These are phyloP conservation scores for Auricularia auricula-judae DNA, from an alignment of 768 basidiomycete genomes.

Conservation along the genomic window DNA sequence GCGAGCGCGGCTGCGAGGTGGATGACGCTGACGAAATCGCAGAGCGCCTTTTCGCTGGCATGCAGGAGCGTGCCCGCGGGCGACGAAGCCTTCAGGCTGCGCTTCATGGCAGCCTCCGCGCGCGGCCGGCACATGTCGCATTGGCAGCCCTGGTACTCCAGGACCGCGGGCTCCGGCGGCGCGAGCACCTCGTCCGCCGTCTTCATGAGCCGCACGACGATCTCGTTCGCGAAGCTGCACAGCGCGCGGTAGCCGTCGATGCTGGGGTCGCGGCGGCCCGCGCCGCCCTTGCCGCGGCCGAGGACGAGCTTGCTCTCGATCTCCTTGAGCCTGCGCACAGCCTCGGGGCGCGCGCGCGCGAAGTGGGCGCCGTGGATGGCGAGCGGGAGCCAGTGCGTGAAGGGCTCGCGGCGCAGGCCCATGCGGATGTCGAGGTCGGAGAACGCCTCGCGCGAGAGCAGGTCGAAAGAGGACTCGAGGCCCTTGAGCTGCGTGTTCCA, in stretches of 20 bases:
- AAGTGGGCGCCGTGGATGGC: background rate
- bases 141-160: background rate
- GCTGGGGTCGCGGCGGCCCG: background rate
- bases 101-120: background rate
- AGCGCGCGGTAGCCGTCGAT: slow-evolving; percentile 1
- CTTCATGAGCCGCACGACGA: background rate
- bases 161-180: background rate
- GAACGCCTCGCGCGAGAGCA: background rate
- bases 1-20: background rate
- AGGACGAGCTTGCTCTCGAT: background rate
- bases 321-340: background rate
- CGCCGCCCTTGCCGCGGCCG: background rate
- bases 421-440: background rate
- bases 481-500: background rate
- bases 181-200: background rate
- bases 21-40: background rate
- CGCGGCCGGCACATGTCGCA: background rate
- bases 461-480: slow-evolving; percentile 1
- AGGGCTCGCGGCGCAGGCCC: background rate
- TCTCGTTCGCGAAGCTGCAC: slow-evolving; percentile 1
- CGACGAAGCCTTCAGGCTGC: background rate
- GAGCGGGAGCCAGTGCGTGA: slow-evolving; percentile 2
- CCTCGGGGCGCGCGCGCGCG: background rate
- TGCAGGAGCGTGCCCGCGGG: background rate
- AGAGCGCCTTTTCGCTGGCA: background rate